Evolutionary conservation across 2,329 filamentous ascomycete species (phyloP), one percentile per base, ranked within the genome.

Genomic region (Sclerotinia subarctica): DNA sequence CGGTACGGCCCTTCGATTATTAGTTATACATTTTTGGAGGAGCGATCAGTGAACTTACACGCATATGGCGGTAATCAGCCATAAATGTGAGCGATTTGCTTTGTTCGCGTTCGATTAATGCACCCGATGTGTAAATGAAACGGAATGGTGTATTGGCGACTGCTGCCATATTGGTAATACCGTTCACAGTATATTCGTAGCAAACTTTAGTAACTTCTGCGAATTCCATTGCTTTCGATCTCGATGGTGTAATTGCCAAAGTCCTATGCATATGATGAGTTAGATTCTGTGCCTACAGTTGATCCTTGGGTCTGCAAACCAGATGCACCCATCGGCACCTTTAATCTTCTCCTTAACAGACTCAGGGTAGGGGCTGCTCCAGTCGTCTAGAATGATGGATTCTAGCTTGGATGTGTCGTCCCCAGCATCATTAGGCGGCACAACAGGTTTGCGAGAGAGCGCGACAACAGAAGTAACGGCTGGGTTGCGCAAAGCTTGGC

Each of bases 111-210:
- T 81, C 79, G 3, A 78, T 77, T 1, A 73, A 75, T 1, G 76
- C 72, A 3, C 83, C 85, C 70, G 83, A 86, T 70, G 82, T 78
- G 72, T 85, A 85, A 3, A 84, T 65, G 69, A 84, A 85, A 2
- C 80, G 79, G 44, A 84, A 76, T 0, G 82, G 80, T 60, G 74
- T 77, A 64, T n/a, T 66, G 35, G 35, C 35, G 8, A 38, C 35
- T 38, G 10, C 35, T 38, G 35, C 35, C 35, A 38, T 38, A 38
- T 38, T 38, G 35, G 35, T 38, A 38, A 38, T 38, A 11, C 35
- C 35, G 10, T 38, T 38, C 35, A 38, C 35, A 38, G 35, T 38
- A 38, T 38, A 38, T 11, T 38, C 10, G 35, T 38, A 11, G 35
- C 35, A 38, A 38, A 38, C 35, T 38, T 38, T 38, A 38, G 35